These are phyloP conservation scores for Macrocystidia cucumis DNA, from an alignment of 1,284 basidiomycete species.

Conservation along the genomic window DNA sequence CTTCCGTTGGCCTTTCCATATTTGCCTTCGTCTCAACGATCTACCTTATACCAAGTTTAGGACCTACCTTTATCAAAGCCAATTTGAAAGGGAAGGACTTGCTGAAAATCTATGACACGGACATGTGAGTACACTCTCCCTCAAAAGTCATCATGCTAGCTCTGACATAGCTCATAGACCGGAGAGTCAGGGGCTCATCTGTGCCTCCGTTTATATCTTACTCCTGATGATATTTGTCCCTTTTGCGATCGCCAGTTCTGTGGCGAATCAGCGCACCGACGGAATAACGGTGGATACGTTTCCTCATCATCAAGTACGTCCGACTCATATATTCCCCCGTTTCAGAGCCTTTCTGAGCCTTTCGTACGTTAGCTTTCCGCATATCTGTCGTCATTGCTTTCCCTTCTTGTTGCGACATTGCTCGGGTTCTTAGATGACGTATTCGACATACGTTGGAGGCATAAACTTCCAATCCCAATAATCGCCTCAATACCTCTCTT, in stretches of 20 bases:
- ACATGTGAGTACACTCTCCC: slow-evolving; percentile 52
- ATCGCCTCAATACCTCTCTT: slow-evolving; percentile 93
- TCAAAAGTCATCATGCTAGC: slow-evolving; percentile 4
- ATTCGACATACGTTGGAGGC: slow-evolving; percentile 98
- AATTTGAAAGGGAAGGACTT: slow-evolving; percentile 78
- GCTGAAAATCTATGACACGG: slow-evolving; percentile 65
- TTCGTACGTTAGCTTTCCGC: slow-evolving; percentile 62
- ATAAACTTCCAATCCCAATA: slow-evolving; percentile 96
- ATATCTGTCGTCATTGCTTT: slow-evolving; percentile 89
- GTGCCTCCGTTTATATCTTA: slow-evolving; percentile 85
- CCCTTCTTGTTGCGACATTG: slow-evolving; percentile 86
- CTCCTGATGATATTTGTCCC: slow-evolving; percentile 84
- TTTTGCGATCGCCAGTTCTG: slow-evolving; percentile 77
- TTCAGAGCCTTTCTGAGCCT: background rate
- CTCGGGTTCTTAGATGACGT: slow-evolving; percentile 97
- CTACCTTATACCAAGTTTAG: slow-evolving; percentile 69
- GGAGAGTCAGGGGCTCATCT: slow-evolving; percentile 89
- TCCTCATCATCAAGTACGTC: slow-evolving; percentile 78
- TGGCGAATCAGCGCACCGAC: slow-evolving; percentile 39
- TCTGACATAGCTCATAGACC: slow-evolving; percentile 49
- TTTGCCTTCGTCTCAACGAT: slow-evolving; percentile 71
- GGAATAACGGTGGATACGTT: slow-evolving; percentile 68
- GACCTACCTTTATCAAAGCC: slow-evolving; percentile 67
- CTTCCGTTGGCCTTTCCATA: slow-evolving; percentile 74
- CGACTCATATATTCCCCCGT: slow-evolving; percentile 5